Evolutionary conservation across 2,329 filamentous ascomycete genomes (phyloP).

Genomic region (Diaporthe sp.): DNA sequence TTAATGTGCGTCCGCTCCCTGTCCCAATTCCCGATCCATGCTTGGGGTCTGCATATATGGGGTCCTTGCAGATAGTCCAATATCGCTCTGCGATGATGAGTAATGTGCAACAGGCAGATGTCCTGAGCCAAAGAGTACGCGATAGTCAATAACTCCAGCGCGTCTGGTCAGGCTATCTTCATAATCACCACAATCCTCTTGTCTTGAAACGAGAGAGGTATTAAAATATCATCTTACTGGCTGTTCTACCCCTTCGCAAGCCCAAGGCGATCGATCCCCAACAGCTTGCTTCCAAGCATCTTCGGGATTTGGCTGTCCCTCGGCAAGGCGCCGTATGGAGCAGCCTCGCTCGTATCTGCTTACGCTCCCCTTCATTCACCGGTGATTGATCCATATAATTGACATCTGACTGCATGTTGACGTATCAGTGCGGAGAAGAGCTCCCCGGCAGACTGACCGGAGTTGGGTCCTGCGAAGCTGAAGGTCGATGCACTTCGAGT

Average conservation of each 20-base stretch:
- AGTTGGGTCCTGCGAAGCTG: background rate
- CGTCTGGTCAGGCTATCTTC: background rate
- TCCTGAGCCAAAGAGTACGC: background rate
- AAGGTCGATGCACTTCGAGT: too few species aligned
- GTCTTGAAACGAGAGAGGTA: background rate
- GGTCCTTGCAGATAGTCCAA: background rate
- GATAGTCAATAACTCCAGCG: background rate
- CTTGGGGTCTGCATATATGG: background rate
- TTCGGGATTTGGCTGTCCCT: background rate
- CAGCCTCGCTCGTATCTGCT: constrained; percentile 5
- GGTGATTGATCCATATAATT: constrained; percentile 7
- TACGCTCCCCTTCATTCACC: background rate
- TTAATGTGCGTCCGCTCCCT: constrained; percentile 28
- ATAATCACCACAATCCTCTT: background rate
- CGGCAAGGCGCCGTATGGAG: background rate
- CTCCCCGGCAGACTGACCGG: background rate
- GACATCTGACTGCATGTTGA: constrained; percentile 1
- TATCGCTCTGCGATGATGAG: background rate
- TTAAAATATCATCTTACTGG: background rate
- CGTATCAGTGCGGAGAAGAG: background rate
- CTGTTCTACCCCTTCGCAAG: background rate
- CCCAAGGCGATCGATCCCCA: background rate
- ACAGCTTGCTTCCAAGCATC: too few species aligned
- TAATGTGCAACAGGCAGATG: background rate
- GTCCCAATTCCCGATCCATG: constrained; percentile 22